Conservation (phyloP, 495 filamentous ascomycete species). For the Aspergillus ellipticus region DNA sequence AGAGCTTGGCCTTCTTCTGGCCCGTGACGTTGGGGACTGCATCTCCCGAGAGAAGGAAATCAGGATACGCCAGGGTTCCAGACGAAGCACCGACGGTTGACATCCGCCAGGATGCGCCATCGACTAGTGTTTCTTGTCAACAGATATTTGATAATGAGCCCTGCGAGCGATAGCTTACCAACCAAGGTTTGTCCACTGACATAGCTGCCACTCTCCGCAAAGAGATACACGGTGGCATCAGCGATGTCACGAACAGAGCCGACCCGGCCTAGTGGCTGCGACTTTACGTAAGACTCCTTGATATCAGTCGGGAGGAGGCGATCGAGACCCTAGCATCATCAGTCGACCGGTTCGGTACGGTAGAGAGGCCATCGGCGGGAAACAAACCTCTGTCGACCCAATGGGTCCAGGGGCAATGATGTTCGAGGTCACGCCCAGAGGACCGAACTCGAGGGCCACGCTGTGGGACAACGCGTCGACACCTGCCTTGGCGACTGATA, state of each 20-base stretch:
- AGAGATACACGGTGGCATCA: constrained; percentile 85
- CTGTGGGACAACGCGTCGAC: constrained; percentile 76
- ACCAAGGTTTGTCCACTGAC: constrained; percentile 76
- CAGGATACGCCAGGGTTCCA: constrained; percentile 50
- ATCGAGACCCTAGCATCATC: constrained; percentile 34
- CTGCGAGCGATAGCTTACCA: constrained; percentile 32
- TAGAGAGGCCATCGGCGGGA: background rate
- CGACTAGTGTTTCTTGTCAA: constrained; percentile 27
- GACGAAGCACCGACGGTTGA: constrained; percentile 42
- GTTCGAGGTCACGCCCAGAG: constrained; percentile 83
- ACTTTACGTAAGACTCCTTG: constrained; percentile 26
- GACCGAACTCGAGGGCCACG: constrained; percentile 82
- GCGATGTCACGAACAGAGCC: constrained; percentile 87
- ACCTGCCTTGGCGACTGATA: constrained; percentile 83
- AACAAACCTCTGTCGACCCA: constrained; percentile 53
- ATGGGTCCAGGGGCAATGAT: constrained; percentile 82
- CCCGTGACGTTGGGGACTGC: constrained; percentile 55
- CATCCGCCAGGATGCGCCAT: constrained; percentile 46
- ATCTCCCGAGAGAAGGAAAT: constrained; percentile 56
- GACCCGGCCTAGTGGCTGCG: constrained; percentile 65
- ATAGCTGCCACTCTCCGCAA: constrained; percentile 78
- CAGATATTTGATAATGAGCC: background rate
- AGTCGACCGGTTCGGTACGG: background rate
- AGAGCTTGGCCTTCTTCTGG: constrained; percentile 62
- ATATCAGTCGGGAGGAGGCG: constrained; percentile 38